Conservation (phyloP, 2,329 filamentous ascomycete species). For the Clarireedia hainanense region DNA sequence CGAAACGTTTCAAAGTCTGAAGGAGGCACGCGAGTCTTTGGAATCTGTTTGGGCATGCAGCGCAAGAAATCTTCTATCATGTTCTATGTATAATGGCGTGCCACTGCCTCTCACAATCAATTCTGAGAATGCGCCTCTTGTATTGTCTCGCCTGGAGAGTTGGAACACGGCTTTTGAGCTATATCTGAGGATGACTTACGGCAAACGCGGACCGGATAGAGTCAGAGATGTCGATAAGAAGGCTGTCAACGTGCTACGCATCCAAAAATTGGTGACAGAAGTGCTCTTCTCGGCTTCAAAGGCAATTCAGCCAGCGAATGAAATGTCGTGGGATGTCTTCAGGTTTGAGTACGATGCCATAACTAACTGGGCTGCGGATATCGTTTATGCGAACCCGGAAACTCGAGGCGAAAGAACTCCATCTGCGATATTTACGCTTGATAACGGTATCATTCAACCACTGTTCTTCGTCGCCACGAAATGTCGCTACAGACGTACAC, state of each 20-base stretch:
- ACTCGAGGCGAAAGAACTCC: neutral
- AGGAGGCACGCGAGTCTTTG: conserved; percentile 3
- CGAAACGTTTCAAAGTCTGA: neutral
- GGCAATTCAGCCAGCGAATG: neutral
- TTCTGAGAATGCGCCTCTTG: neutral
- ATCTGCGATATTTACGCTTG: conserved; percentile 42
- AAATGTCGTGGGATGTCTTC: conserved; percentile 10
- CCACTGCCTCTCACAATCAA: neutral
- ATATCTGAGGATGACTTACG: neutral
- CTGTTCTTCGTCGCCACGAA: conserved; percentile 57
- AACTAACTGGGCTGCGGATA: conserved; percentile 1
- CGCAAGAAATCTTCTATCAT: conserved; percentile 1
- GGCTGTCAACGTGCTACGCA: neutral
- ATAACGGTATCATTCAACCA: conserved; percentile 53
- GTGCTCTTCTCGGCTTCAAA: neutral
- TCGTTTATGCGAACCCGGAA: neutral
- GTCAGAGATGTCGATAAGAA: neutral
- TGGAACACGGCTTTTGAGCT: conserved; percentile 1
- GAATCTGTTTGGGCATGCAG: conserved; percentile 4
- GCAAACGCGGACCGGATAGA: neutral
- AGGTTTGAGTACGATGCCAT: conserved; percentile 1
- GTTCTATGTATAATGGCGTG: conserved; percentile 5
- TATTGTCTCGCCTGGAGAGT: neutral
- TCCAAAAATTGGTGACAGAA: neutral
- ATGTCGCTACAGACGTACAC: conserved; percentile 46